phyloP scores from a whole-genome alignment of 805 yeast species.

The Starmerella sp. region DNA sequence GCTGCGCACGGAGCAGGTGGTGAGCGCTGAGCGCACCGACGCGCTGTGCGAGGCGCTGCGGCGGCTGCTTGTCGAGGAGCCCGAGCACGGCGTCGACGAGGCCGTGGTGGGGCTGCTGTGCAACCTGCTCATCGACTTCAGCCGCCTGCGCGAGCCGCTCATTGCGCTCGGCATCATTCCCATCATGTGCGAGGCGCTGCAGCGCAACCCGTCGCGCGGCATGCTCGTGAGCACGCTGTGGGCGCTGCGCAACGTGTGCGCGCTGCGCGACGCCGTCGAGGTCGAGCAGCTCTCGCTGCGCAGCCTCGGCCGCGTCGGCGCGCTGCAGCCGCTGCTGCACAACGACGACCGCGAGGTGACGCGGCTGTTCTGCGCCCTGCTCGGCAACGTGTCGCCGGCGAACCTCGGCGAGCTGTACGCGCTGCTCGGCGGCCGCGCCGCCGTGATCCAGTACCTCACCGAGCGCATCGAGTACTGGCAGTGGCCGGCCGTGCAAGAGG shows the following conservation, averaged over 20 bases:
- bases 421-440: neutral
- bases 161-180: neutral
- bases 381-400: neutral
- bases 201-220: neutral
- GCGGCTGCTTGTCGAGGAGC: neutral
- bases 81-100: constrained; percentile 1
- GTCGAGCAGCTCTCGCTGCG: neutral
- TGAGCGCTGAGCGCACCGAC: neutral
- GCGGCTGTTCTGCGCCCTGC: neutral
- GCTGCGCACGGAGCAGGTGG: neutral
- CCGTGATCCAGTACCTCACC: neutral
- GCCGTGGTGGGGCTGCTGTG: constrained; percentile 1
- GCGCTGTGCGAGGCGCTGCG: neutral
- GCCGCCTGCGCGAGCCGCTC: neutral
- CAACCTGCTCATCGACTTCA: constrained; percentile 3
- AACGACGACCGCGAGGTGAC: constrained; percentile 4
- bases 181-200: neutral
- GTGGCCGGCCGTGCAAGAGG: neutral
- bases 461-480: neutral
- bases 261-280: neutral
- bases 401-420: neutral
- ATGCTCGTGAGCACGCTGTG: neutral
- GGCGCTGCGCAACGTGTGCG: constrained; percentile 1
- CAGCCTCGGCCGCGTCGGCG: neutral
- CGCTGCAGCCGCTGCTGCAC: neutral